These are phyloP conservation scores for Colletotrichum sp. DNA, from an alignment of 2,329 filamentous ascomycete genomes.

Conservation along the genomic window DNA sequence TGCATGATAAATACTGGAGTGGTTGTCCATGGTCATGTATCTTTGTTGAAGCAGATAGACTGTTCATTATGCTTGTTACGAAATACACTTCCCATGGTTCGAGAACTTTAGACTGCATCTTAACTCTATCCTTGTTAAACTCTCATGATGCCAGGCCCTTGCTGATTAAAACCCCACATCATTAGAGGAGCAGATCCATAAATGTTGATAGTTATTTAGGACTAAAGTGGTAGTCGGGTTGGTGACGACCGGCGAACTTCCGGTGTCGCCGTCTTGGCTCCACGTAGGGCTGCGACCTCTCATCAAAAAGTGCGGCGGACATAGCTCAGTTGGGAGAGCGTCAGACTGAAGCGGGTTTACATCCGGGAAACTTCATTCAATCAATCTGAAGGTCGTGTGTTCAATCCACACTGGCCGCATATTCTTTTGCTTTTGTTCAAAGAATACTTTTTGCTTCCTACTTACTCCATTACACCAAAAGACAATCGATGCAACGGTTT, in stretches of 20 bases:
- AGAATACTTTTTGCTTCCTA: background rate
- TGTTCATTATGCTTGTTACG: accelerated
- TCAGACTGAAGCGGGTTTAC: background rate
- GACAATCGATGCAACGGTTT: background rate
- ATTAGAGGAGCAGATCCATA: background rate
- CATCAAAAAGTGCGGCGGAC: background rate
- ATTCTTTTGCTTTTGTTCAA: background rate
- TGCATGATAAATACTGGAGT: accelerated
- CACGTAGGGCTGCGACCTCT: background rate
- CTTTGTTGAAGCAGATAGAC: background rate
- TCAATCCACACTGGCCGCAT: background rate
- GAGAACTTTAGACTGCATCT: background rate
- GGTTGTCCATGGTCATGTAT: background rate
- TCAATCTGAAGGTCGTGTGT: background rate
- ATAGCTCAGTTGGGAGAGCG: background rate
- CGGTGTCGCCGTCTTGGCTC: background rate
- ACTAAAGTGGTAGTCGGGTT: background rate
- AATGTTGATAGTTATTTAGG: background rate
- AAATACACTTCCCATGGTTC: background rate
- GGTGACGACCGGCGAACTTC: background rate
- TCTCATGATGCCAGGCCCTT: background rate
- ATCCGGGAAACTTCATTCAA: background rate
- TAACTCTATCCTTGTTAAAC: background rate
- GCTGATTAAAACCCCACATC: background rate
- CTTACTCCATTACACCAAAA: background rate